Evolutionary conservation across 2,329 filamentous ascomycete genomes (phyloP).

Genomic region (Fusarium piperis): DNA sequence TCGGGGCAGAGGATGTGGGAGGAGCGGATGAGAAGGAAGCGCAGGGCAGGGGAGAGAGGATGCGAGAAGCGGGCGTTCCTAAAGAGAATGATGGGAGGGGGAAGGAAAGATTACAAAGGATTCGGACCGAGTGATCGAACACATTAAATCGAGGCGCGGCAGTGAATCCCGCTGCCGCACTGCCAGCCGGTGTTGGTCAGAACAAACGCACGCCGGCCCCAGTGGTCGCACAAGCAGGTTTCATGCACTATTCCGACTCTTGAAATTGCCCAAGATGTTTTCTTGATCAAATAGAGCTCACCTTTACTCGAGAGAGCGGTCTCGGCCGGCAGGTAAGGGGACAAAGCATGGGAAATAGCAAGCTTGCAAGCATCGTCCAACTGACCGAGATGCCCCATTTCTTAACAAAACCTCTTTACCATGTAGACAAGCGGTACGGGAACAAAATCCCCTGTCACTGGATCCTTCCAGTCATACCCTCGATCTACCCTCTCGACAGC

Average conservation of each 20-base stretch:
- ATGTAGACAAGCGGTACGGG: background rate
- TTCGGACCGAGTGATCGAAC: background rate
- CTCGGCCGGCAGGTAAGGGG: background rate
- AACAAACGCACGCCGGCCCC: background rate
- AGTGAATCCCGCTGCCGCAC: background rate
- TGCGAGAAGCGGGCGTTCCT: background rate
- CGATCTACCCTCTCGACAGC: background rate
- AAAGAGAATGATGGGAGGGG: background rate
- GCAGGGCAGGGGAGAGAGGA: background rate
- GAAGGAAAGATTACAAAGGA: background rate
- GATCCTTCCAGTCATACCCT: background rate
- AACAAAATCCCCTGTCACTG: background rate
- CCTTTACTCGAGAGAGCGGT: background rate
- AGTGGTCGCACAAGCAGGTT: background rate
- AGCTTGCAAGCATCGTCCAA: background rate
- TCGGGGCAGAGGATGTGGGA: background rate
- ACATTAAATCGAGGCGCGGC: background rate
- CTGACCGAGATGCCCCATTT: background rate
- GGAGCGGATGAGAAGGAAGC: background rate
- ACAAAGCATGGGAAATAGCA: background rate
- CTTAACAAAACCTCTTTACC: background rate
- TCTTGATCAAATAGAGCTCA: background rate
- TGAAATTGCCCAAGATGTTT: background rate
- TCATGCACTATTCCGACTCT: background rate
- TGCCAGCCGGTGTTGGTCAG: background rate